phyloP scores from a whole-genome alignment of 1,284 basidiomycete species.

The Ceratobasidium sp. region DNA sequence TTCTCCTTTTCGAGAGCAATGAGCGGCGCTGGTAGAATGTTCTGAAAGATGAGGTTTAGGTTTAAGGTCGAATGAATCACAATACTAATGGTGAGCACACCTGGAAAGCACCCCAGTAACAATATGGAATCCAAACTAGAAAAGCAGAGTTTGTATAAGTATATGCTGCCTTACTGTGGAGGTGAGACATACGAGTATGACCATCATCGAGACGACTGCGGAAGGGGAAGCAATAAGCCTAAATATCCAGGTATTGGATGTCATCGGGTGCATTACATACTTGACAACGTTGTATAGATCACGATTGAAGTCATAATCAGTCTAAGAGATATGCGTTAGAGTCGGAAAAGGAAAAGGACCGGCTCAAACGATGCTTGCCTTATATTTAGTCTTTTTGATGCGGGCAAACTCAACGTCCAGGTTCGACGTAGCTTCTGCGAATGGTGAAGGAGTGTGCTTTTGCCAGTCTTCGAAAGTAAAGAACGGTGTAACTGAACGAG shows the following conservation, averaged over 20 bases:
- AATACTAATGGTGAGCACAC: not conserved
- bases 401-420: conserved; percentile 65
- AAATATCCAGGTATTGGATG: conserved; percentile 37
- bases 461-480: conserved; percentile 76
- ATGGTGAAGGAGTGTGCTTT: conserved; percentile 69
- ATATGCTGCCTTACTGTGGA: too few species aligned
- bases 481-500: conserved; percentile 65
- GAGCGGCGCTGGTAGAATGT: conserved; percentile 71
- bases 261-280: too few species aligned
- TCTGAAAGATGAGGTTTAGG: conserved; percentile 48
- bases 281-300: conserved; percentile 70
- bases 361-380: conserved; percentile 47
- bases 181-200: conserved; percentile 67
- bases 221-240: too few species aligned
- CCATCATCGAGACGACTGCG: conserved; percentile 75
- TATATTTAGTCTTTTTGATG: conserved; percentile 65
- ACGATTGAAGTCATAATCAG: conserved; percentile 74
- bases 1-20: conserved; percentile 69
- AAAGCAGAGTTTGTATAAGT: not conserved
- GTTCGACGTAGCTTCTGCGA: conserved; percentile 70
- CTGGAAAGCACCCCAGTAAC: conserved; percentile 67
- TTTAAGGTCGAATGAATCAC: not conserved
- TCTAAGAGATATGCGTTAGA: conserved; percentile 55
- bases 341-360: conserved; percentile 52
- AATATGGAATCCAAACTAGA: conserved; percentile 69